A percentile compares a stretch with the other conserved stretches of the same genome.
phyloP scores from a whole-genome alignment of 345 rosid genomes.

The Eucalyptus lansdowneana region DNA sequence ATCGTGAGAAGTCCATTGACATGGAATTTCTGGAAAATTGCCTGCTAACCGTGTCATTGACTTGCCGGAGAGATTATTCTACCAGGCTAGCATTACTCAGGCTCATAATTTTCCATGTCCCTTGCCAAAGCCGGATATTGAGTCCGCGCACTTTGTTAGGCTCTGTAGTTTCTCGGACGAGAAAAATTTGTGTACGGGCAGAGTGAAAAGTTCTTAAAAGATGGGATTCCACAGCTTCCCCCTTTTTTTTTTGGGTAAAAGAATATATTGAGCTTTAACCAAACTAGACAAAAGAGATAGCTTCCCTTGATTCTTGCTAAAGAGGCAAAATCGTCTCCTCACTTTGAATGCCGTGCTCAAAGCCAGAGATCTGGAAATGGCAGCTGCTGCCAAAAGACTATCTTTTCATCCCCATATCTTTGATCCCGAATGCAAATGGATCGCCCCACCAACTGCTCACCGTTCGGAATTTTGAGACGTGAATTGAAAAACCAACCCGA shows the following conservation, averaged over 20 bases:
- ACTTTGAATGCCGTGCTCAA: neutral
- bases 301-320: neutral
- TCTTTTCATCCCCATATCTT: neutral
- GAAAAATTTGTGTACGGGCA: neutral
- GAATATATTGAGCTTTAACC: no score
- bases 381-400: neutral
- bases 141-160: neutral
- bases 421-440: neutral
- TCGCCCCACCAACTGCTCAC: neutral
- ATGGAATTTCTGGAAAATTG: neutral
- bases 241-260: no score
- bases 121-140: neutral
- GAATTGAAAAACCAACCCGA: neutral
- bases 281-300: no score
- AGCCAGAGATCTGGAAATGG: neutral
- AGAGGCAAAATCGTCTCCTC: neutral
- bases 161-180: neutral
- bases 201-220: neutral
- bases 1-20: neutral
- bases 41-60: accelerated
- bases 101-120: neutral
- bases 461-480: neutral
- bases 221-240: neutral
- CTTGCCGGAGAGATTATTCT: neutral
- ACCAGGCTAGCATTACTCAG: neutral